phyloP scores from a whole-genome alignment of 2,329 filamentous ascomycete genomes.

The Calonectria pauciramosa region DNA sequence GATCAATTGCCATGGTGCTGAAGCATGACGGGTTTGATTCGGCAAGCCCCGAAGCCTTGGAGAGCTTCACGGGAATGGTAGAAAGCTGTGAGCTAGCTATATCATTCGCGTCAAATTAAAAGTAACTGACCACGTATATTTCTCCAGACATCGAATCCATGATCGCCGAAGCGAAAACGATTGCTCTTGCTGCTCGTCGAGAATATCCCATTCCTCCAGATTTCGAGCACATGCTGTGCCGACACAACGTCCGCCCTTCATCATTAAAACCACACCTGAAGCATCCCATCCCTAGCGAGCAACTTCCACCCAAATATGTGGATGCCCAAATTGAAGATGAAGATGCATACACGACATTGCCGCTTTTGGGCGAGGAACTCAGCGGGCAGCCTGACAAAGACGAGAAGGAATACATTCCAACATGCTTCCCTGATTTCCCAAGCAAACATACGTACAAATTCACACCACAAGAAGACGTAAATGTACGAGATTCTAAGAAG shows the following conservation, averaged over 20 bases:
- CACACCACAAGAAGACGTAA: slow-evolving; percentile 66
- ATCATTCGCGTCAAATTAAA: no score
- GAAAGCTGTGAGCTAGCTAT: slow-evolving; percentile 66
- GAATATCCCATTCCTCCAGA: slow-evolving; percentile 68
- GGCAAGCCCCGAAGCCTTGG: slow-evolving; percentile 68
- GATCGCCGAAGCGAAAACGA: slow-evolving; percentile 61
- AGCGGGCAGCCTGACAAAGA: slow-evolving; percentile 71
- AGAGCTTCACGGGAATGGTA: slow-evolving; percentile 68
- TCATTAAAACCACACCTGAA: slow-evolving; percentile 70
- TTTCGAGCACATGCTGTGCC: slow-evolving; percentile 66
- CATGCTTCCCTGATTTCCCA: slow-evolving; percentile 72
- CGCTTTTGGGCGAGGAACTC: slow-evolving; percentile 66
- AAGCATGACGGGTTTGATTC: slow-evolving; percentile 71
- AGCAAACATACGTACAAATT: slow-evolving; percentile 75
- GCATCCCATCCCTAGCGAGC: slow-evolving; percentile 61
- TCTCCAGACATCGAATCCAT: slow-evolving; percentile 63
- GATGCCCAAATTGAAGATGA: slow-evolving; percentile 55
- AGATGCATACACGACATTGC: slow-evolving; percentile 57
- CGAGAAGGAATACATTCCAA: slow-evolving; percentile 68
- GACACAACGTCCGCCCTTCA: slow-evolving; percentile 65
- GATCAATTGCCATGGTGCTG: slow-evolving; percentile 69
- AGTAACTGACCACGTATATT: slow-evolving; percentile 39
- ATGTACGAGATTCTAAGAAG: slow-evolving; percentile 66
- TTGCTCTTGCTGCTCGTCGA: slow-evolving; percentile 64
- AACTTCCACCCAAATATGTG: slow-evolving; percentile 55